Evolutionary conservation across 495 filamentous ascomycete genomes (phyloP), one percentile per base, ranked within the genome.

Genomic region (Aspergillus saccharolyticus): DNA sequence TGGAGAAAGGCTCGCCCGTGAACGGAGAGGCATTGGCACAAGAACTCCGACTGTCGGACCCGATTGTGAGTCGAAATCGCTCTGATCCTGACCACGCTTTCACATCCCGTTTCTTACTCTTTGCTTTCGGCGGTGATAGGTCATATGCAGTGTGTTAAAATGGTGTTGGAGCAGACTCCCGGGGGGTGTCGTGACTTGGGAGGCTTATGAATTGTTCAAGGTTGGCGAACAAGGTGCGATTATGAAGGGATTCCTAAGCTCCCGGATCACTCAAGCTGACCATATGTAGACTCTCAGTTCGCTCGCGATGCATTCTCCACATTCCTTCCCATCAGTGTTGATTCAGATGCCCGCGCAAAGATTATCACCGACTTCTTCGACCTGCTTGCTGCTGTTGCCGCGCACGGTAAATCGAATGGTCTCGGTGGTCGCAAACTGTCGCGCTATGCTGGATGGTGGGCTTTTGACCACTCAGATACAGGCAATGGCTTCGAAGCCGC

Each of bases 321-420:
- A 10, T 98, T 98, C 69, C 94, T 98, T 51, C 95, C 94, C 0
- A 80, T 97, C 52, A 96, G 91, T 69, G 87, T 96, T 30, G 94
- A 96, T 42, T 95, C 89, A 16, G 85, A 91, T 58, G 83, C 91
- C 44, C 87, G 91, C 43, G 85, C 85, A 18, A 87, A 85, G 57
- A 96, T 98, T 65, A 94, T 96, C 58, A 90, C 96, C 67, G 89
- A 95, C 70, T 97, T 97, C 72, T 98, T 97, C 74, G 92, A 97
- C 63, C 82, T 98, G 7, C 79, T 98, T 28, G 85, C 93, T 22
- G 91, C 95, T 0, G 77, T 87, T 59, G 84, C 85, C 1, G 85
- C 85, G 1, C 89, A 96, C 66, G 90, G 89, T 42, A 97, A 97
- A 73, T 86, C 81, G 14, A 98, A 98, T 73, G 94, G 94, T 9